Evolutionary conservation across 352 stramenopile genomes (phyloP).

Genomic region (Phytopythium delawarense): DNA sequence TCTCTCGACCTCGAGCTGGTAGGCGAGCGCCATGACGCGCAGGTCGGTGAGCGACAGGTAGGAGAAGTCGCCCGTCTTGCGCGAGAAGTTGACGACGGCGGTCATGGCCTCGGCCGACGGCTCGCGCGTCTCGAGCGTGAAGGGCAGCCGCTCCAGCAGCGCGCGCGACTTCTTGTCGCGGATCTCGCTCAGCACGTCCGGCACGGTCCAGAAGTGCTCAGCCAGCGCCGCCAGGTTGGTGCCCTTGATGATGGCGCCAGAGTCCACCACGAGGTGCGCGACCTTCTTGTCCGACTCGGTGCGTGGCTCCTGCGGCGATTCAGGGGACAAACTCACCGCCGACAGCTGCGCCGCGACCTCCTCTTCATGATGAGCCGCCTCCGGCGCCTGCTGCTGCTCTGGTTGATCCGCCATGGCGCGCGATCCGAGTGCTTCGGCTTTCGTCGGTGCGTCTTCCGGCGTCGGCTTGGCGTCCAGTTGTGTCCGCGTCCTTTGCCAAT

Average conservation of each 20-base stretch:
- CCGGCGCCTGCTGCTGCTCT: conserved; percentile 19
- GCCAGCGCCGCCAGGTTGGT: conserved; percentile 69
- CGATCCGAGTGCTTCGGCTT: background rate
- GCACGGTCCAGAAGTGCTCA: conserved; percentile 87
- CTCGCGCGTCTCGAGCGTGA: conserved; percentile 74
- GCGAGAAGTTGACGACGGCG: conserved; percentile 76
- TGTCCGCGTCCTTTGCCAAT: conserved; percentile 32
- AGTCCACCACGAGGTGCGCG: conserved; percentile 78
- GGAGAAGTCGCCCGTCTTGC: conserved; percentile 84
- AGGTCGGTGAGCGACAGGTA: conserved; percentile 84
- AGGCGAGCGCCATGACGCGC: conserved; percentile 85
- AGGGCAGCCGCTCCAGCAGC: conserved; percentile 68
- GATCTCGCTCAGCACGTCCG: conserved; percentile 82
- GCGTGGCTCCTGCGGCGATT: conserved; percentile 3
- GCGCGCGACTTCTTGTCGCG: conserved; percentile 73
- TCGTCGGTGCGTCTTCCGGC: background rate
- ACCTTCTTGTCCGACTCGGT: conserved; percentile 51
- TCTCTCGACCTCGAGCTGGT: conserved; percentile 78
- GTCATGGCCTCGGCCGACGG: conserved; percentile 76
- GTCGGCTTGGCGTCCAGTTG: conserved; percentile 4
- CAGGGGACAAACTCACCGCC: conserved; percentile 7
- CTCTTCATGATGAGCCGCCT: conserved; percentile 13
- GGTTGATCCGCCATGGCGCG: conserved; percentile 10
- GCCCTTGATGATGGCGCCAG: conserved; percentile 86
- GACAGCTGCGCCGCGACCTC: conserved; percentile 10